phyloP scores from a whole-genome alignment of 169 alveolate genomes.

The Plasmodium inui region DNA sequence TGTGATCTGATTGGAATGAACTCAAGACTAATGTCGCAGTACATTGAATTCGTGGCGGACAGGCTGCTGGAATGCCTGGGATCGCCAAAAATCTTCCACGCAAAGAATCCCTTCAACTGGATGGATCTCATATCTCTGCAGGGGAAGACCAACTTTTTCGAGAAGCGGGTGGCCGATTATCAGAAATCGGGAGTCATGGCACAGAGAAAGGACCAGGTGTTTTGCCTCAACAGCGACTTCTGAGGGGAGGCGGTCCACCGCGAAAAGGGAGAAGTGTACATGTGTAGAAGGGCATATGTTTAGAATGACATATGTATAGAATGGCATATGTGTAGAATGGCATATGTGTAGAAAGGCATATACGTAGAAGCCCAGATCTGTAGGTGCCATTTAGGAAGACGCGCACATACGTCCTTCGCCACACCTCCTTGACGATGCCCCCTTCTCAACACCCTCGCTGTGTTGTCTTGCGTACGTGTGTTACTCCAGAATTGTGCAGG shows the following conservation, averaged over 20 bases:
- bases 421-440: not conserved
- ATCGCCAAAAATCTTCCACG: slow-evolving; percentile 92
- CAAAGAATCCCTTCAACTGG: slow-evolving; percentile 98
- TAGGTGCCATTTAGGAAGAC: not conserved
- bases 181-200: slow-evolving; percentile 98
- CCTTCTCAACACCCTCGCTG: not conserved
- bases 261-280: not conserved
- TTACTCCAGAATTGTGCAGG: not conserved
- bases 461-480: not conserved
- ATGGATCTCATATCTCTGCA: slow-evolving; percentile 98
- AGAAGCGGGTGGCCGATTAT: slow-evolving; percentile 98
- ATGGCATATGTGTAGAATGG: too few species aligned
- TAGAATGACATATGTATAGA: too few species aligned
- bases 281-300: too few species aligned
- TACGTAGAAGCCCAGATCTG: too few species aligned
- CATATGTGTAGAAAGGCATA: too few species aligned
- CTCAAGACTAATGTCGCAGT: slow-evolving; percentile 94
- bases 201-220: slow-evolving; percentile 81
- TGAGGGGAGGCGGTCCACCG: not conserved
- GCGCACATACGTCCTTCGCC: not conserved
- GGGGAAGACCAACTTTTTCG: slow-evolving; percentile 99
- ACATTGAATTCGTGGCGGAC: slow-evolving; percentile 98
- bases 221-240: slow-evolving; percentile 81
- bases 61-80: slow-evolving; percentile 96
- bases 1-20: slow-evolving; percentile 99